These are phyloP conservation scores for Cladosporium phlei DNA, from an alignment of 2,329 filamentous ascomycete genomes.

Conservation along the genomic window DNA sequence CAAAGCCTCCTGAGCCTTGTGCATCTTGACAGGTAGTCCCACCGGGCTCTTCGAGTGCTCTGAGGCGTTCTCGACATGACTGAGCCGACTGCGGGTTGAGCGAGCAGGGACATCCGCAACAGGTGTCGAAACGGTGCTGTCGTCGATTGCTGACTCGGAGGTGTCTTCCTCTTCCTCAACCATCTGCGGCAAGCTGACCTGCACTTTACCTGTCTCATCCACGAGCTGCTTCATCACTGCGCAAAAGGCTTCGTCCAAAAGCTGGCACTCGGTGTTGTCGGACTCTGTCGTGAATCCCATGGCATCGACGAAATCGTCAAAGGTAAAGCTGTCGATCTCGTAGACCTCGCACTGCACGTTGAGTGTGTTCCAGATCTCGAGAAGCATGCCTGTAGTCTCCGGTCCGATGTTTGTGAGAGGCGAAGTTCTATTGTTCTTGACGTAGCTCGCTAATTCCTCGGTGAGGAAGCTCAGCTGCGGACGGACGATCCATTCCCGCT, in stretches of 20 bases:
- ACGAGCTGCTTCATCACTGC: conserved; percentile 84
- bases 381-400: conserved; percentile 75
- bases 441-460: conserved; percentile 37
- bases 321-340: conserved; percentile 91
- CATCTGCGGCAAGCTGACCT: conserved; percentile 71
- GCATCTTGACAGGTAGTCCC: conserved; percentile 32
- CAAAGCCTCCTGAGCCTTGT: conserved; percentile 73
- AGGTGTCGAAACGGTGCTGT: conserved; percentile 50
- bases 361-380: conserved; percentile 93
- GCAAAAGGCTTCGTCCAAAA: conserved; percentile 89
- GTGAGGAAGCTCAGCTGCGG: conserved; percentile 76
- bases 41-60: conserved; percentile 31
- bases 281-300: conserved; percentile 64
- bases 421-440: conserved; percentile 35
- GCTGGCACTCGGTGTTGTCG: conserved; percentile 68
- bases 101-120: conserved; percentile 70
- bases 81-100: conserved; percentile 76
- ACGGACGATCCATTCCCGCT: conserved; percentile 58
- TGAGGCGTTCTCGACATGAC: conserved; percentile 62
- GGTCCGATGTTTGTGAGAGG: conserved; percentile 59
- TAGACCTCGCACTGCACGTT: conserved; percentile 98
- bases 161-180: conserved; percentile 68
- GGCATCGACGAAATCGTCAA: conserved; percentile 90
- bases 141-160: conserved; percentile 62
- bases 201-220: conserved; percentile 70